A percentile compares a stretch with the other conserved stretches of the same genome.
Conservation (phyloP, 352 stramenopile species). For the Plasmopara viticola region DNA sequence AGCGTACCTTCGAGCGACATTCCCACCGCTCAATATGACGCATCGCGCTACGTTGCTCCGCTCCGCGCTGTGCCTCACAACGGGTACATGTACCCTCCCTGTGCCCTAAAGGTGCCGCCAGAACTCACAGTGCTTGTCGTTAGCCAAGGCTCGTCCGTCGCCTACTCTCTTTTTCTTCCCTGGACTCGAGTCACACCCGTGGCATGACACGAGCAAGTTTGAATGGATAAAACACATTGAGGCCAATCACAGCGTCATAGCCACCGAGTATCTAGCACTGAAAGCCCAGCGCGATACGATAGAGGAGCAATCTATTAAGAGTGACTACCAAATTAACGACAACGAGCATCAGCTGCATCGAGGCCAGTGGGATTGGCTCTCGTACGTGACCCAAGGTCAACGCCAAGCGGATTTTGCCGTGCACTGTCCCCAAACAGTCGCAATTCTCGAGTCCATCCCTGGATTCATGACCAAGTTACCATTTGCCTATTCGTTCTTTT, state of each 20-base stretch:
- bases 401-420: constrained; percentile 56
- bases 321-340: constrained; percentile 61
- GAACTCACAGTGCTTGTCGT: no score
- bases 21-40: constrained; percentile 9
- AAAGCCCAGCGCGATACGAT: constrained; percentile 24
- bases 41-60: constrained; percentile 59
- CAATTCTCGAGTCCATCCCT: constrained; percentile 70
- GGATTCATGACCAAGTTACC: constrained; percentile 85
- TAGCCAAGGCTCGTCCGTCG: constrained; percentile 67
- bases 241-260: constrained; percentile 51
- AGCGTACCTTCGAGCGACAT: no score
- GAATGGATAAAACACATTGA: constrained; percentile 49
- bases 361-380: constrained; percentile 93
- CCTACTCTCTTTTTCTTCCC: constrained; percentile 80
- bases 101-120: background rate
- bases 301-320: constrained; percentile 1
- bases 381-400: constrained; percentile 69
- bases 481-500: constrained; percentile 96
- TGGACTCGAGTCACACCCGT: constrained; percentile 53
- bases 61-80: constrained; percentile 73
- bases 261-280: constrained; percentile 52
- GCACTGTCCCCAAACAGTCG: constrained; percentile 57
- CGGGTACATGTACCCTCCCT: constrained; percentile 27
- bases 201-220: constrained; percentile 57
- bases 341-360: constrained; percentile 73